Percentiles rank a stretch among this genome's conserved stretches.
phyloP scores from a whole-genome alignment of 257 asterid genomes.

The Jacaranda copaia region DNA sequence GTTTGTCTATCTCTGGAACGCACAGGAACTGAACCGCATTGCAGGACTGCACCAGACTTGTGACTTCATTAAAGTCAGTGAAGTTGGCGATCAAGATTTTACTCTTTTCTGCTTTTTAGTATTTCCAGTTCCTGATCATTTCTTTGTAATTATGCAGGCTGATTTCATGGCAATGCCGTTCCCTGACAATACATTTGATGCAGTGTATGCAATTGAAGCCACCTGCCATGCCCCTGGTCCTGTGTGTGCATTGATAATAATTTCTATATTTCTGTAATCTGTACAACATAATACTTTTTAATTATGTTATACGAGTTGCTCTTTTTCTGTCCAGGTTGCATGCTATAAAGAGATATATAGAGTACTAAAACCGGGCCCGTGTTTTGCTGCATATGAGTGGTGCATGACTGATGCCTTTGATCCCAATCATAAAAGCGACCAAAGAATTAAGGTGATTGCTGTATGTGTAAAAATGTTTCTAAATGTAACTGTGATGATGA shows the following conservation, averaged over 20 bases:
- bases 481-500: neutral
- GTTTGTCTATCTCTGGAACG: constrained; percentile 20
- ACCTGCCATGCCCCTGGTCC: constrained; percentile 99
- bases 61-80: constrained; percentile 85
- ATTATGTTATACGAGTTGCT: neutral
- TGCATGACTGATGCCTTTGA: constrained; percentile 93
- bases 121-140: constrained; percentile 31
- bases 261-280: neutral
- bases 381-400: constrained; percentile 99
- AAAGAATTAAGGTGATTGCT: constrained; percentile 74
- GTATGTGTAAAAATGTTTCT: neutral
- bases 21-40: constrained; percentile 68
- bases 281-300: neutral
- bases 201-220: constrained; percentile 97
- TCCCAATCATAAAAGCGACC: constrained; percentile 78
- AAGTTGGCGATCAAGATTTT: constrained; percentile 10
- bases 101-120: constrained; percentile 6
- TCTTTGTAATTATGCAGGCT: constrained; percentile 59
- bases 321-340: constrained; percentile 64
- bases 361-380: constrained; percentile 95
- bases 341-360: constrained; percentile 93
- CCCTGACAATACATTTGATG: constrained; percentile 86
- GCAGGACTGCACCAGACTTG: constrained; percentile 82
- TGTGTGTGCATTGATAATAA: constrained; percentile 49
- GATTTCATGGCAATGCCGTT: constrained; percentile 99